Conservation (phyloP, 805 yeast species). For the Pichia scutulata region DNA sequence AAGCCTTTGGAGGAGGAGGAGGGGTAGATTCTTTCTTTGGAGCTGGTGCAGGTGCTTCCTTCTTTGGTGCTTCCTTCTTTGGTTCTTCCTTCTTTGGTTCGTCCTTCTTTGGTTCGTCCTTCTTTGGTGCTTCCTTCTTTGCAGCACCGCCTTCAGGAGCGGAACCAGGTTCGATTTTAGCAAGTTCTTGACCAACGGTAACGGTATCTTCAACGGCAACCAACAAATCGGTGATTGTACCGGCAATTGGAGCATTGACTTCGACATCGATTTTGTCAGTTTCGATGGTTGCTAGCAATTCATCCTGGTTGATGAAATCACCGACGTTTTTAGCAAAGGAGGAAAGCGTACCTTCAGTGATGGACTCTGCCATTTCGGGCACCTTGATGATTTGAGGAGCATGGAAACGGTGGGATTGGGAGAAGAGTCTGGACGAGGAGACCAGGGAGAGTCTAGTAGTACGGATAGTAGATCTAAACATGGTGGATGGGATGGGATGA, state of each 20-base stretch:
- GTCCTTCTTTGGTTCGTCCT: constrained; percentile 1
- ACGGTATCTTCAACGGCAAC: constrained; percentile 88
- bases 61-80: constrained; percentile 23
- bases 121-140: constrained; percentile 8
- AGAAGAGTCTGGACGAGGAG: not conserved
- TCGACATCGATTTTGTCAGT: constrained; percentile 98
- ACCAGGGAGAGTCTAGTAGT: not conserved
- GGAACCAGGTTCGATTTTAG: constrained; percentile 74
- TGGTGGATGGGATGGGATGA: not conserved
- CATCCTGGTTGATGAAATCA: constrained; percentile 80
- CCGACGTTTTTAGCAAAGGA: constrained; percentile 68
- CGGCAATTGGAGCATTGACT: constrained; percentile 89
- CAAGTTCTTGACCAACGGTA: constrained; percentile 88
- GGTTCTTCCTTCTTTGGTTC: constrained; percentile 11
- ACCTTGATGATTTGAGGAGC: constrained; percentile 55
- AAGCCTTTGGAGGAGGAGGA: constrained; percentile 10
- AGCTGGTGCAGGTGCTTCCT: constrained; percentile 14
- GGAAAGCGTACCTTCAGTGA: constrained; percentile 91
- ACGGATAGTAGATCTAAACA: not conserved
- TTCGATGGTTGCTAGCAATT: constrained; percentile 91
- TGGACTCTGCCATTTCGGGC: constrained; percentile 98
- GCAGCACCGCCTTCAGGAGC: constrained; percentile 59
- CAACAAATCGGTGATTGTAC: constrained; percentile 78
- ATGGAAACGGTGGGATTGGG: not conserved
- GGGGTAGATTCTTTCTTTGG: constrained; percentile 15